Conservation (phyloP, 441 rosid species). For the Jatropha multifida region DNA sequence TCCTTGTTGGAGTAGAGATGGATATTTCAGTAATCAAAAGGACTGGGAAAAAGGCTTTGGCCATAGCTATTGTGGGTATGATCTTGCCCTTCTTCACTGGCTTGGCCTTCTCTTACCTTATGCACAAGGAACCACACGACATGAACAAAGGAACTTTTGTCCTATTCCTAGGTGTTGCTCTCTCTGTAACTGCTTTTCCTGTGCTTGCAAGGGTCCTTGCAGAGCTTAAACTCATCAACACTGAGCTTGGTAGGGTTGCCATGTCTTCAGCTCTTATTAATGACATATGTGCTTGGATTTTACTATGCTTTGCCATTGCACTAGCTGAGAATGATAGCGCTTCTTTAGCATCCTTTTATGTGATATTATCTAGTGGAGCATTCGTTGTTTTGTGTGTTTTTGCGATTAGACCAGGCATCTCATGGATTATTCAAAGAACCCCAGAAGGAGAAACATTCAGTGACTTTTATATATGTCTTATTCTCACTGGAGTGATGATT, state of each 20-base stretch:
- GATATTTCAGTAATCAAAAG: slow-evolving; percentile 65
- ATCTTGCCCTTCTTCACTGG: slow-evolving; percentile 72
- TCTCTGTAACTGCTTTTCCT: slow-evolving; percentile 93
- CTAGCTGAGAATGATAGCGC: slow-evolving; percentile 59
- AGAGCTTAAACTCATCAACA: slow-evolving; percentile 82
- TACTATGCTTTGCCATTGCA: slow-evolving; percentile 79
- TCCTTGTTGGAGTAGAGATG: slow-evolving; percentile 96
- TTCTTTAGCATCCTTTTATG: slow-evolving; percentile 70
- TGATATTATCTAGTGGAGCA: slow-evolving; percentile 53
- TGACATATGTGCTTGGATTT: slow-evolving; percentile 90
- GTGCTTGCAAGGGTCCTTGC: slow-evolving; percentile 89
- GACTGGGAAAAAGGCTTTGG: slow-evolving; percentile 61
- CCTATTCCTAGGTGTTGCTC: slow-evolving; percentile 87
- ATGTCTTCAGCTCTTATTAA: slow-evolving; percentile 93
- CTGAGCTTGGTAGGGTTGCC: slow-evolving; percentile 83
- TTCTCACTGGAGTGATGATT: slow-evolving; percentile 95
- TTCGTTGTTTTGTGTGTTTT: slow-evolving; percentile 58
- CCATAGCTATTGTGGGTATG: slow-evolving; percentile 78
- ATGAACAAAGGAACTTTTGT: slow-evolving; percentile 53
- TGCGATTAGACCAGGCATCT: slow-evolving; percentile 60
- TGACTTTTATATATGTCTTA: slow-evolving; percentile 77
- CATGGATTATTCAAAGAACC: slow-evolving; percentile 70
- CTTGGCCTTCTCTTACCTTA: slow-evolving; percentile 49
- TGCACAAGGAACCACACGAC: slow-evolving; percentile 14
- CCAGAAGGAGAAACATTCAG: slow-evolving; percentile 89